phyloP scores from a whole-genome alignment of 2,329 filamentous ascomycete genomes.

The Cercospora citrullina region DNA sequence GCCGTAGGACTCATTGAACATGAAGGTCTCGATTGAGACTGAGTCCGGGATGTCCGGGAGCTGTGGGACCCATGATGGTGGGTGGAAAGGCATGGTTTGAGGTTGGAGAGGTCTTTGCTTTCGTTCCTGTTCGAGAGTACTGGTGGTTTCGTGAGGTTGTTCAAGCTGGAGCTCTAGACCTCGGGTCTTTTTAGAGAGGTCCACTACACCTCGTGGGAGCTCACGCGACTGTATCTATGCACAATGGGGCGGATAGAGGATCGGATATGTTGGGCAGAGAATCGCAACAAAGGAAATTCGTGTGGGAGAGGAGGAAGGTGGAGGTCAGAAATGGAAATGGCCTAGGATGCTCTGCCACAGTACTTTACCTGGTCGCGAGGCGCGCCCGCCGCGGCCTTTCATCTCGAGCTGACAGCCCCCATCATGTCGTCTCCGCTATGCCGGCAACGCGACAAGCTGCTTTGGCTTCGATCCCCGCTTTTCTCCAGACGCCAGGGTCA shows the following conservation, averaged over 20 bases:
- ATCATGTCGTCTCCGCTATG: conserved; percentile 4
- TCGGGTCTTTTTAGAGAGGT: neutral
- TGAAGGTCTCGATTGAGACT: conserved; percentile 73
- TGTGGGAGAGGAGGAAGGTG: neutral
- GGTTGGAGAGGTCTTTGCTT: neutral
- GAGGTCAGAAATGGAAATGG: neutral
- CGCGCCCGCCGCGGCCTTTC: neutral
- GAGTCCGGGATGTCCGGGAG: conserved; percentile 71
- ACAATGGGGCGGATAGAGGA: neutral
- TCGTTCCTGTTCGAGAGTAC: neutral
- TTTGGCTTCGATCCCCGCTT: conserved; percentile 3
- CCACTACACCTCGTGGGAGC: neutral
- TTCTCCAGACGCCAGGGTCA: conserved; percentile 6
- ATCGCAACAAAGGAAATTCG: neutral
- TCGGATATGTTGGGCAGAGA: neutral
- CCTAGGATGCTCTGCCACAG: neutral
- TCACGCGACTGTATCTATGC: neutral
- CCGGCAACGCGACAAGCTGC: conserved; percentile 2
- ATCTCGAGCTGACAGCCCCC: neutral
- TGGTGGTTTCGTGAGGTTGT: neutral
- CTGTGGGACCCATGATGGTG: conserved; percentile 62
- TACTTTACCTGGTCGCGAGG: neutral
- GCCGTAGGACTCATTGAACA: conserved; percentile 70
- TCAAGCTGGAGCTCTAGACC: neutral
- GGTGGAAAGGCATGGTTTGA: conserved; percentile 54